A percentile compares a stretch with the other conserved stretches of the same genome.
Conservation (phyloP, 371 early-diverging fungal genomes). For the Rhizomucor pusillus region DNA sequence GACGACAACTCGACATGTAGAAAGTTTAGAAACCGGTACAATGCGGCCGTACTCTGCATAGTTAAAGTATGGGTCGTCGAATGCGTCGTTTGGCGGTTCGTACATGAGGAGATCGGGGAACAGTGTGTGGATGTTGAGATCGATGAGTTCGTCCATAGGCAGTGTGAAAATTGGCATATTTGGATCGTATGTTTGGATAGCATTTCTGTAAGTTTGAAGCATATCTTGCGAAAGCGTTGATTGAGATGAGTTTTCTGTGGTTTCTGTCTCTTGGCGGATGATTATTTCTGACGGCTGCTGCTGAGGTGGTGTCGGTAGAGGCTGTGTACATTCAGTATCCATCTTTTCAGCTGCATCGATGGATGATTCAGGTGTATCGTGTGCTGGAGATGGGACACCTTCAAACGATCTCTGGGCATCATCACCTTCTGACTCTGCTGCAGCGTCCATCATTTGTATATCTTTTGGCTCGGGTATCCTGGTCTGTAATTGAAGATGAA, state of each 20-base stretch:
- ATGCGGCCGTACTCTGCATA: conserved; percentile 39
- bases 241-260: not conserved
- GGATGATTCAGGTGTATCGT: not conserved
- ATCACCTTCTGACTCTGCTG: not conserved
- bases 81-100: conserved; percentile 41
- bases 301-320: conserved; percentile 20
- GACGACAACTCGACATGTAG: conserved; percentile 34
- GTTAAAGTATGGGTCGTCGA: conserved; percentile 42
- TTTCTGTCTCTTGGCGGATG: not conserved
- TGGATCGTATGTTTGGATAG: conserved; percentile 22
- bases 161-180: conserved; percentile 26
- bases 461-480: no score
- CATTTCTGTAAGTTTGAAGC: conserved; percentile 15
- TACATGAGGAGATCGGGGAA: conserved; percentile 46
- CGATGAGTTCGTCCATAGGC: conserved; percentile 19
- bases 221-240: conserved; percentile 18
- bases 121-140: conserved; percentile 24
- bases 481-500: no score
- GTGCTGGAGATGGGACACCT: not conserved
- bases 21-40: conserved; percentile 35
- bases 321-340: conserved; percentile 4
- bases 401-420: not conserved
- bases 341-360: not conserved
- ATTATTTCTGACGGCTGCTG: conserved; percentile 5
- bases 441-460: not conserved